Percentiles rank a stretch among this genome's conserved stretches.
These are phyloP conservation scores for Phytophthora pini DNA, from an alignment of 352 stramenopile genomes.

Conservation along the genomic window DNA sequence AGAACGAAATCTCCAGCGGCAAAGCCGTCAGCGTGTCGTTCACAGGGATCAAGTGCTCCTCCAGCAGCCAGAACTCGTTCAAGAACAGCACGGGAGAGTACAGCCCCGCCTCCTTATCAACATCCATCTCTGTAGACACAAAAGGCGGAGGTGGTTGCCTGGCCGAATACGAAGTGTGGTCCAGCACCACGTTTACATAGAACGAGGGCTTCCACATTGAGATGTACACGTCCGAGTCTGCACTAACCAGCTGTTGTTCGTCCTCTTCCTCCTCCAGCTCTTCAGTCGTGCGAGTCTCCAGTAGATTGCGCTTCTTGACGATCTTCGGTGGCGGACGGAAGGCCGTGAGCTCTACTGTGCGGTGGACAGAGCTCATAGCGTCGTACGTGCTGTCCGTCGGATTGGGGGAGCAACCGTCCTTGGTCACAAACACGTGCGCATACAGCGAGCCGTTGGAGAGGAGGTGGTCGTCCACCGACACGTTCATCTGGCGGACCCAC, in stretches of 20 bases:
- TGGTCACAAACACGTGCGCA: conserved; percentile 88
- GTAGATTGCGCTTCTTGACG: conserved; percentile 81
- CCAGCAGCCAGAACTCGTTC: conserved; percentile 96
- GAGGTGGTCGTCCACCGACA: conserved; percentile 74
- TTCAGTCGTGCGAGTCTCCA: conserved; percentile 29
- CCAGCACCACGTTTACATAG: conserved; percentile 73
- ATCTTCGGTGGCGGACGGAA: conserved; percentile 79
- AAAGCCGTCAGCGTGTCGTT: conserved; percentile 88
- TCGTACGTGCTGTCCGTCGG: conserved; percentile 67
- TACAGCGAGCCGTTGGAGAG: conserved; percentile 81
- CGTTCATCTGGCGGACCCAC: conserved; percentile 65
- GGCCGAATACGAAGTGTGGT: conserved; percentile 73
- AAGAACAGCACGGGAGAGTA: conserved; percentile 93
- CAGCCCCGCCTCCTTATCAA: conserved; percentile 59
- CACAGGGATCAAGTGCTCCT: conserved; percentile 86
- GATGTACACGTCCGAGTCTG: conserved; percentile 57
- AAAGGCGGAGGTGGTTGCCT: conserved; percentile 69
- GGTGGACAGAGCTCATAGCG: conserved; percentile 57
- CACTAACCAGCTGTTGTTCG: conserved; percentile 12
- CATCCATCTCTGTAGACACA: conserved; percentile 59
- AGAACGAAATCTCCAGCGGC: conserved; percentile 88
- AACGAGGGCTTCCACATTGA: conserved; percentile 86
- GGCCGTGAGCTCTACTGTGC: conserved; percentile 68
- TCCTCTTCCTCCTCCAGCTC: conserved; percentile 5
- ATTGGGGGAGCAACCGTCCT: conserved; percentile 74